Evolutionary conservation across 2,329 filamentous ascomycete species (phyloP), one percentile per base, ranked within the genome.

Genomic region (Aspergillus felis): DNA sequence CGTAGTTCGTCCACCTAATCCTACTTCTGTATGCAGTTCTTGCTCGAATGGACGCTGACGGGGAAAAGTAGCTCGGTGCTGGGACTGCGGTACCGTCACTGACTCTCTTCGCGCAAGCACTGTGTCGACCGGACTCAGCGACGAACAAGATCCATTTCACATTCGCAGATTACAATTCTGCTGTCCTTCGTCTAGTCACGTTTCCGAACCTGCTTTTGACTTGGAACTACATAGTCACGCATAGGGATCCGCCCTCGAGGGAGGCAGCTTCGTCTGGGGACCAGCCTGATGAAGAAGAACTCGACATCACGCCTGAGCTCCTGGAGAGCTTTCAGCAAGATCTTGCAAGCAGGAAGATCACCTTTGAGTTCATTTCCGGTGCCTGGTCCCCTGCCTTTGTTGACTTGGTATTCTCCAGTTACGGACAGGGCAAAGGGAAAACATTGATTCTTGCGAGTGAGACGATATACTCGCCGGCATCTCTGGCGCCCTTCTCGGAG

Each of bases 401-500:
- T 2, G 76, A 85, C 3, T 68, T 84, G 5, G 68, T 73, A 0
- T 69, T 70, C 44, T 63, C 69, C 74, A 25, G 70, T 75, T 20
- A 75, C 71, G 56, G 53, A 4, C 22, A 35, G 3, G 57, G 9
- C 57, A 12, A 73, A 72, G 9, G 77, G 60, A 77, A 77, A 25
- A 76, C 74, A 0, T 64, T 84, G 22, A 71, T 87, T 7, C 77
- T 88, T 3, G 85, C 83, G 1, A 85, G 83, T 28, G 85, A 88
- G 70, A 88, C 85, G 0, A 87, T 87, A 51, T 88, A 88, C 69
- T 83, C 81, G 5, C 84, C 84, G 0, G 68, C 76, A 1, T 81
- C 81, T 1, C 73, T 86, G 28, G 64, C 60, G 1, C 74, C 80
- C 0, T 88, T 88, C 66, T 81, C 84, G 0, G 79, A 83, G 44